Evolutionary conservation across 176 grass and related monocot species (phyloP).

Genomic region (Coix lacrymajobi): DNA sequence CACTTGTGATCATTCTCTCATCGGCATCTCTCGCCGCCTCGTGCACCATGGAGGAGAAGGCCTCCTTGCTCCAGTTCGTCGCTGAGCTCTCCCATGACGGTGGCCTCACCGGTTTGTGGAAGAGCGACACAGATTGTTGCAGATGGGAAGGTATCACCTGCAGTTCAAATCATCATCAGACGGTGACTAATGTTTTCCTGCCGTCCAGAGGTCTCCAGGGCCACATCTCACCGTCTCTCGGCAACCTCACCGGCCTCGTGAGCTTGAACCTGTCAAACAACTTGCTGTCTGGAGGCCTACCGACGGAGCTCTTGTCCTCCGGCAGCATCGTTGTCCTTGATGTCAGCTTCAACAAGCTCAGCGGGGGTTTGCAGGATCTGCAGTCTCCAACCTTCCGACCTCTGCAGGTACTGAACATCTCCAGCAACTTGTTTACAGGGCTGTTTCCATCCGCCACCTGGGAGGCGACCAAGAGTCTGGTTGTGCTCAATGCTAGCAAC

Average conservation of each 20-base stretch:
- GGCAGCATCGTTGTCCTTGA: slow-evolving; percentile 25
- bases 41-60: slow-evolving; percentile 21
- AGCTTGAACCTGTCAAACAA: slow-evolving; percentile 28
- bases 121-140: slow-evolving; percentile 19
- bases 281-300: slow-evolving; percentile 9
- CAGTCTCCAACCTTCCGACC: not conserved
- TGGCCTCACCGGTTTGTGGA: slow-evolving; percentile 9
- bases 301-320: not conserved
- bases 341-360: slow-evolving; percentile 39
- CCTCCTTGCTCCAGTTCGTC: slow-evolving; percentile 33
- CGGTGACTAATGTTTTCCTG: slow-evolving; percentile 9
- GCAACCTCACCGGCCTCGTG: slow-evolving; percentile 9
- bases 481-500: slow-evolving; percentile 28
- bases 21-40: not conserved
- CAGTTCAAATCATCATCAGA: not conserved
- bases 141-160: slow-evolving; percentile 44
- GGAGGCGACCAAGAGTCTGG: not conserved
- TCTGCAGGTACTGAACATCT: slow-evolving; percentile 44
- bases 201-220: slow-evolving; percentile 20
- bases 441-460: slow-evolving; percentile 19
- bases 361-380: not conserved
- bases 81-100: not conserved
- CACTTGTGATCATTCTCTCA: not conserved
- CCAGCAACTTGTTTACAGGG: slow-evolving; percentile 36
- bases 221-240: slow-evolving; percentile 24